Evolutionary conservation across 2,329 filamentous ascomycete species (phyloP).

Genomic region (Sphaerulina vaccinii): DNA sequence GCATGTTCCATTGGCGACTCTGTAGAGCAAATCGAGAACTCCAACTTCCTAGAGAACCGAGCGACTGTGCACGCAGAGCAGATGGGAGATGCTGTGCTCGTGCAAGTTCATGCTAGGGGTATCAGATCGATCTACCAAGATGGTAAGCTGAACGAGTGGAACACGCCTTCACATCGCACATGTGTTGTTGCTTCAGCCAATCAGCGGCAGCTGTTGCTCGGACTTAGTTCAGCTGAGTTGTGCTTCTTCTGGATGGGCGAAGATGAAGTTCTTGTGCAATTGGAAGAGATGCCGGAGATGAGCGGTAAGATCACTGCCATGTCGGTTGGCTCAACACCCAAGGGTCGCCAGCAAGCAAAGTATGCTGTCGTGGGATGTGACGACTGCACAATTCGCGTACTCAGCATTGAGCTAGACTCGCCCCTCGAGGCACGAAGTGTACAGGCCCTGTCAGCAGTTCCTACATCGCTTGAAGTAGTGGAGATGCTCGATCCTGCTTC

Average conservation of each 20-base stretch:
- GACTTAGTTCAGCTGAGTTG: constrained; percentile 92
- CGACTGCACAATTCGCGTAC: constrained; percentile 88
- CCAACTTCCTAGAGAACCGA: constrained; percentile 83
- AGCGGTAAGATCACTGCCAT: constrained; percentile 91
- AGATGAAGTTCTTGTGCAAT: constrained; percentile 77
- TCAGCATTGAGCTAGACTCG: constrained; percentile 57
- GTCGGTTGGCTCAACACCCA: constrained; percentile 89
- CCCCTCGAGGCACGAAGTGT: constrained; percentile 92
- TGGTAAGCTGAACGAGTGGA: constrained; percentile 85
- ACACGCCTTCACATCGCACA: constrained; percentile 85
- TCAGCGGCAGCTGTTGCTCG: constrained; percentile 86
- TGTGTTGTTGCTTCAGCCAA: constrained; percentile 95
- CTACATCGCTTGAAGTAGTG: constrained; percentile 86
- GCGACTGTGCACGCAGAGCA: constrained; percentile 91
- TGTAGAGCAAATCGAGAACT: constrained; percentile 92
- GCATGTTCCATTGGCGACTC: constrained; percentile 95
- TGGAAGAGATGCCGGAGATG: constrained; percentile 87
- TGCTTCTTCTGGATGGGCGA: constrained; percentile 97
- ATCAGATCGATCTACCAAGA: constrained; percentile 83
- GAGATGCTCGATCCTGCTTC: constrained; percentile 92
- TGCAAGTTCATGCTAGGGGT: constrained; percentile 95
- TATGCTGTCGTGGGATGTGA: constrained; percentile 96
- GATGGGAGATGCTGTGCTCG: constrained; percentile 85
- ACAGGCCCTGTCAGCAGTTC: constrained; percentile 86
- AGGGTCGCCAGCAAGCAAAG: constrained; percentile 82